phyloP scores from a whole-genome alignment of 495 filamentous ascomycete species.

The Xylaria bambusicola region DNA sequence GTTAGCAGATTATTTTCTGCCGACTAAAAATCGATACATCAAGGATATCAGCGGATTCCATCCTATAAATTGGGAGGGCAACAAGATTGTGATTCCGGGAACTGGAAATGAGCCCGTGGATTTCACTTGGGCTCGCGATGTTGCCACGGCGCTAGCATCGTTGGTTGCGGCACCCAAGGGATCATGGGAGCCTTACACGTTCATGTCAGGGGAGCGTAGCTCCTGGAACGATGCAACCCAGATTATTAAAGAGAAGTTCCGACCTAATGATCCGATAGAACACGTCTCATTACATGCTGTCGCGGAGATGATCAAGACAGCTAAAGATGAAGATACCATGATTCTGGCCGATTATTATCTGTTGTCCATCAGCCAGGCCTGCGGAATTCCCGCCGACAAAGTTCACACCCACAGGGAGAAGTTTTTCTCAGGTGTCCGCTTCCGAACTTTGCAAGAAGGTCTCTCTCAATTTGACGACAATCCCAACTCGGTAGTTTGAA shows the following conservation, averaged over 20 bases:
- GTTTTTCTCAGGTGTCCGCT: background rate
- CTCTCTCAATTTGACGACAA: background rate
- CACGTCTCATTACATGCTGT: background rate
- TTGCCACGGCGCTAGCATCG: background rate
- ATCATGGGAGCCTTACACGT: conserved; percentile 2
- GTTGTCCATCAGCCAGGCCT: conserved; percentile 2
- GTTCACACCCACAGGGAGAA: background rate
- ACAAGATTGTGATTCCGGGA: background rate
- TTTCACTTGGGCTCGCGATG: conserved; percentile 10
- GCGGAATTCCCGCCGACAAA: background rate
- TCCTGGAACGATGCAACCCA: conserved; percentile 1
- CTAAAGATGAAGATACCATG: conserved; percentile 1
- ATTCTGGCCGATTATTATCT: conserved; percentile 3
- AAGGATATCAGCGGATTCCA: conserved; percentile 1
- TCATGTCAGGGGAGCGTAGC: conserved; percentile 4
- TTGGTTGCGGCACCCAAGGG: background rate
- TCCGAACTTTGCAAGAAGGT: conserved; percentile 3
- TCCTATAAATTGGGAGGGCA: background rate
- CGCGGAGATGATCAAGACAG: conserved; percentile 5
- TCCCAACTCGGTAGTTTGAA: background rate
- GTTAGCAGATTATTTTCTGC: conserved; percentile 5
- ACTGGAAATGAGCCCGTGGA: conserved; percentile 8
- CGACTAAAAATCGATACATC: conserved; percentile 5
- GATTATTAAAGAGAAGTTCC: background rate
- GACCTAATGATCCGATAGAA: background rate